phyloP scores from a whole-genome alignment of 2,329 filamentous ascomycete genomes.

The Cryphonectria nitschkei region DNA sequence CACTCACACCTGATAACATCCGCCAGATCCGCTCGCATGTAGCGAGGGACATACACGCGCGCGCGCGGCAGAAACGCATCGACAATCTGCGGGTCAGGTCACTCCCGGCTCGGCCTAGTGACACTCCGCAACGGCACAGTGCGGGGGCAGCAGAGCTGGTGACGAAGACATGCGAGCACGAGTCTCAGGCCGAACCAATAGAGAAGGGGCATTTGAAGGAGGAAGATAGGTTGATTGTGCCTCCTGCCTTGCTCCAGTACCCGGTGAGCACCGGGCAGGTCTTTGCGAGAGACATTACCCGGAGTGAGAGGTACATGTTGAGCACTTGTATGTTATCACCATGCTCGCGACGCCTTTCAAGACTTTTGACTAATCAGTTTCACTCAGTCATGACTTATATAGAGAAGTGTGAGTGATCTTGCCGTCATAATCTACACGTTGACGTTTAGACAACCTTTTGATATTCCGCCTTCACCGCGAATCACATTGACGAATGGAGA shows the following conservation, averaged over 20 bases:
- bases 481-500: not conserved
- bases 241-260: not conserved
- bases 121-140: not conserved
- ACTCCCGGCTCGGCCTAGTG: not conserved
- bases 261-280: not conserved
- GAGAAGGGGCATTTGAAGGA: not conserved
- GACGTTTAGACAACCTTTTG: not conserved
- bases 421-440: no score
- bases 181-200: not conserved
- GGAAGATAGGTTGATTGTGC: not conserved
- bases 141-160: not conserved
- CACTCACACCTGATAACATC: not conserved
- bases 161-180: not conserved
- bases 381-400: not conserved
- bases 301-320: constrained; percentile 6
- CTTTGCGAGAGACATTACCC: constrained; percentile 3
- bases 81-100: constrained; percentile 5
- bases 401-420: not conserved
- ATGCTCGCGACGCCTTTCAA: not conserved
- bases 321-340: not conserved
- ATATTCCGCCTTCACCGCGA: not conserved
- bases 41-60: constrained; percentile 2
- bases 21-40: constrained; percentile 10
- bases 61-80: constrained; percentile 8
- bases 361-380: not conserved